Base-by-base conservation (phyloP, 2,329 filamentous ascomycete genomes). In the Decorospora gaudefroyi region DNA sequence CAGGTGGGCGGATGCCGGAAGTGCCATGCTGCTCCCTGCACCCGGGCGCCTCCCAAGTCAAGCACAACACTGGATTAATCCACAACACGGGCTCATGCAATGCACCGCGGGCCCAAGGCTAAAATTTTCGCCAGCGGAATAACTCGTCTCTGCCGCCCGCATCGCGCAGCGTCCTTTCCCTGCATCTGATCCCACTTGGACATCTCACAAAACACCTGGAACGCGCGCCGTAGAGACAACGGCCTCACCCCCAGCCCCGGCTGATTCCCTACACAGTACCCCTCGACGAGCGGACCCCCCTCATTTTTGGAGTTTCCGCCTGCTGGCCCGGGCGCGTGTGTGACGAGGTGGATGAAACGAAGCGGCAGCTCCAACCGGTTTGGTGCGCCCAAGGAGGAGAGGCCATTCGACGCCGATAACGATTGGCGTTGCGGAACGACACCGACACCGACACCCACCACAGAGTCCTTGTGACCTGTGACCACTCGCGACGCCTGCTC, bases 401-500 rank as follows among this genome's bases (percentile, higher is more conserved):
- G 53, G 40, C 43, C 39, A 54, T 46, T 47, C 36, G 43, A 56
- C 53, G 50, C 50, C 51, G 51, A 57, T 52, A 57, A 34, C 52
- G 51, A 55, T 59, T 57, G 55, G 53, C 53, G 46, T 48, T 41
- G 41, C 49, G 39, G 46, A 45, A 44, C 43, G 18, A 41, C 40
- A 26, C 47, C 43, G 18, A 41, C 40, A 26, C 47, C 39, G 43
- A 40, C 30, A 40, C 47, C 29, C 50, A 37, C 43, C 40, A 47
- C 34, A 39, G 38, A 42, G 48, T 46, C 53, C 58, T 49, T 61
- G 58, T 62, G 60, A 63, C 60, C 49, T 61, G 58, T 62, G 60
- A 63, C 60, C 49, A 53, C 51, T 54, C 50, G 44, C 53, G 41
- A 47, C 49, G 46, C 42, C 41, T 42, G 36, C 33, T 52, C 50